phyloP scores from a whole-genome alignment of 192 early-diverging fungal species.

The Diversispora eburnea region DNA sequence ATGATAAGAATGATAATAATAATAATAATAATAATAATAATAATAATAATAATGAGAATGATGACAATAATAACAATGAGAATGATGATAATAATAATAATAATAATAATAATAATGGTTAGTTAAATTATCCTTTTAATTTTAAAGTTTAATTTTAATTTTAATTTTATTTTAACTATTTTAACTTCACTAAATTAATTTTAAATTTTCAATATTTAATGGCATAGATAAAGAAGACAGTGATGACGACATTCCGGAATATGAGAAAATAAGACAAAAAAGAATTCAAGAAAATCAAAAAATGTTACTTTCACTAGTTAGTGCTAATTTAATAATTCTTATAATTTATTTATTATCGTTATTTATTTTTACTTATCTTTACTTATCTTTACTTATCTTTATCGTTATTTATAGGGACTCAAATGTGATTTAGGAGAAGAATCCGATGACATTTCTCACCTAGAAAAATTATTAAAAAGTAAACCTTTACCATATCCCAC shows the following conservation, averaged over 20 bases:
- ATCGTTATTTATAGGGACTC: constrained; percentile 48
- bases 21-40: too few species aligned
- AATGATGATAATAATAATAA: too few species aligned
- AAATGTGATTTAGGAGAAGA: constrained; percentile 79
- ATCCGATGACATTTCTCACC: constrained; percentile 68
- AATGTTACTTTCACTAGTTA: constrained; percentile 54
- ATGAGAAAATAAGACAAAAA: constrained; percentile 53
- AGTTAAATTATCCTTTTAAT: too few species aligned
- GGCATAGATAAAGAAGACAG: not conserved
- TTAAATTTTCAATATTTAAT: not conserved
- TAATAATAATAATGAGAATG: too few species aligned
- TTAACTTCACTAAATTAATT: too few species aligned
- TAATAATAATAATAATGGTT: too few species aligned
- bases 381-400: constrained; percentile 5
- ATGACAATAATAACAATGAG: too few species aligned
- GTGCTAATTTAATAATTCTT: not conserved
- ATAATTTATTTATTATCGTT: constrained; percentile 5
- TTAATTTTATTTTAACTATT: too few species aligned
- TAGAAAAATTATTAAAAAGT: constrained; percentile 56
- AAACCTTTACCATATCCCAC: constrained; percentile 42
- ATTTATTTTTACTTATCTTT: constrained; percentile 3
- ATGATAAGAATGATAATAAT: too few species aligned
- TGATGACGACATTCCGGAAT: constrained; percentile 49
- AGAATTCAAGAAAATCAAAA: constrained; percentile 61
- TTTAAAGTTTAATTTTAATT: too few species aligned